Evolutionary conservation across 2,329 filamentous ascomycete species (phyloP), one percentile per base, ranked within the genome.

Genomic region (Colletotrichum gigasporum): DNA sequence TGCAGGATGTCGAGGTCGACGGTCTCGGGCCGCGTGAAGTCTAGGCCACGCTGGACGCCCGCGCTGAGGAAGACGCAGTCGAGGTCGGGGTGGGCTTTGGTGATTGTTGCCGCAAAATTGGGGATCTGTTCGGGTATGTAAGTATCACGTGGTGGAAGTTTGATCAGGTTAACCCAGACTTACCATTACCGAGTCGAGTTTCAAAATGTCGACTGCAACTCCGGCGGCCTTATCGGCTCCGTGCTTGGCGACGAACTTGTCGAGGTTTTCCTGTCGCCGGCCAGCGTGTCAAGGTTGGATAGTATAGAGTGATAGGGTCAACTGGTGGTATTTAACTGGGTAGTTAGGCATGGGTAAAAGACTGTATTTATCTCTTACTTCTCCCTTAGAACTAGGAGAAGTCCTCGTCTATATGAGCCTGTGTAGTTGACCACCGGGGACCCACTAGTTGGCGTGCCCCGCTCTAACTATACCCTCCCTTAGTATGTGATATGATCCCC

Each of bases 1-100:
- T 72, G 68, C 42, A 77, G 71, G 5, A 66, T 66, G n/a, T 37
- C 71, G 35, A 79, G 58, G 5, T 74, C 69, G 24, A 80, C 63
- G 3, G 54, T 45, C 34, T 72, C 71, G 4, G 70, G 70, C 20
- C 51, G 56, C 2, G 68, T 47, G 67, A 85, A 80, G 69, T 84
- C 73, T 56, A 84, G 73, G 0, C 69, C 71, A 20, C 77, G 74
- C 70, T 89, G 85, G 16, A 86, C 77, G 5, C 86, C 86, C 0
- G 86, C 82, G 70, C 88, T 88, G 48, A 89, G 74, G 55, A 90
- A 74, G 32, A 90, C 72, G 68, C 81, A 82, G 73, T 89, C 86
- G 24, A 89, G 79, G n/a, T 80, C 75, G 0, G 85, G 83, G 68
- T 85, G 78, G 2, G 24, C 34, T 2, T 69, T 55, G 24, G 67